Base-by-base conservation (phyloP, 2,329 filamentous ascomycete species). In the Cadophora malorum region DNA sequence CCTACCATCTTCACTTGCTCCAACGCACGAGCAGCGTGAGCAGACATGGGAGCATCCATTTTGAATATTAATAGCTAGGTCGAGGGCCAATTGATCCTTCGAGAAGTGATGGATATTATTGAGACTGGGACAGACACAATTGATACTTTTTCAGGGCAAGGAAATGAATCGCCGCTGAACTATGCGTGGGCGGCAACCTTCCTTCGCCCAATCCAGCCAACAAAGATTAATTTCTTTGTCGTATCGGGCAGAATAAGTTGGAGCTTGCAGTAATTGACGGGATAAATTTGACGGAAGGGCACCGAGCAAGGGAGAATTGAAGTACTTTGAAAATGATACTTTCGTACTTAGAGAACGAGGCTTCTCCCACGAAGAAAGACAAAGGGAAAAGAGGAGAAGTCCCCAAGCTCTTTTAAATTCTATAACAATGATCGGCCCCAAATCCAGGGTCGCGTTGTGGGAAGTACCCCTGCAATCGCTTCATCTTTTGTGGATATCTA, bases 1-100 rank as follows among this genome's bases (percentile, higher is more conserved):
- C 70, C 41, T 65, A 74, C 73, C 67, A 68, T 73, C 50, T 74
- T 72, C n/a, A 73, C 70, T 68, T 73, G 72, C 59, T 75, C 67
- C 28, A 74, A 56, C 12, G 71, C 72, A 45, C 64, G 63, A 38
- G 63, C 58, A n/a, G 69, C 69, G 53, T 73, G 73, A 12, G 64
- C 50, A 33, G 73, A 74, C 31, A 74, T n/a, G 16, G 61, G 61
- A 41, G 61, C n/a, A 28, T 47, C 61, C 61, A 63, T 63, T 50
- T 12, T 33, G 7, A 28, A 16, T 19, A n/a, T 33, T 14, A 14
- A 55, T 55, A 8, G 52, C 52, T 55, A 10, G 9, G n/a, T 33
- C 28, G 52, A 55, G 14, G 52, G 28, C 4, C 16, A 16, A 31
- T 19, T 28, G 14, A n/a, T 33, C 6, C 16, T 33, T 33, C 7